phyloP scores from a whole-genome alignment of 257 asterid species.

The Scutellaria galericulata region DNA sequence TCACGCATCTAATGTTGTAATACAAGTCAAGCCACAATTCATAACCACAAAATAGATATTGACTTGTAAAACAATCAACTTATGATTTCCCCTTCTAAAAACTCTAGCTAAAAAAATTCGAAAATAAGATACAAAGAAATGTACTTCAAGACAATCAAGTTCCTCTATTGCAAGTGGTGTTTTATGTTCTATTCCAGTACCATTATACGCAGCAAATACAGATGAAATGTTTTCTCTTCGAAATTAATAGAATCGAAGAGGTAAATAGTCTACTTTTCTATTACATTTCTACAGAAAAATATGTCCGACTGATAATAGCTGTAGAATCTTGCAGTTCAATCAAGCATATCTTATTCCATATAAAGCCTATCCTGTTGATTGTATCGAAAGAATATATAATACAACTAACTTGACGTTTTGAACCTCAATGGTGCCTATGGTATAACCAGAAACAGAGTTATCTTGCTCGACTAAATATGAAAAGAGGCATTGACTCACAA shows the following conservation, averaged over 20 bases:
- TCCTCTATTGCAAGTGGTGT: background rate
- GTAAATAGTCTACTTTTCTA: background rate
- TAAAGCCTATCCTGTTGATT: background rate
- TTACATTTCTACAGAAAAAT: too few relatives aligned
- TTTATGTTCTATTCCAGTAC: background rate
- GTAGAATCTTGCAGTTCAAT: constrained; percentile 19
- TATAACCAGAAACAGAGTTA: background rate
- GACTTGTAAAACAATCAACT: too few relatives aligned
- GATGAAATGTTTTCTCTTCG: background rate
- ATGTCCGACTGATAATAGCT: background rate
- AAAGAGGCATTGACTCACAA: constrained; percentile 32
- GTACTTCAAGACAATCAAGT: background rate
- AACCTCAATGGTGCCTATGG: constrained; percentile 15
- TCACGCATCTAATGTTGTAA: too few relatives aligned
- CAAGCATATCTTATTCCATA: constrained; percentile 29
- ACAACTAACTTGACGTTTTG: constrained; percentile 15
- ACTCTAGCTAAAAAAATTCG: too few relatives aligned
- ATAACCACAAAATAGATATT: too few relatives aligned
- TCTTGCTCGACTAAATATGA: background rate
- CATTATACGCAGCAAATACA: background rate
- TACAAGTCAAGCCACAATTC: too few relatives aligned
- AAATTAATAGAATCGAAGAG: background rate
- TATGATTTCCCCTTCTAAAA: too few relatives aligned
- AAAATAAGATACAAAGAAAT: background rate
- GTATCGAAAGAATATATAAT: constrained; percentile 28